Percentiles rank a stretch among this genome's conserved stretches.
Conservation (phyloP, 1,139 yeast genomes). For the Taphrina confusa region DNA sequence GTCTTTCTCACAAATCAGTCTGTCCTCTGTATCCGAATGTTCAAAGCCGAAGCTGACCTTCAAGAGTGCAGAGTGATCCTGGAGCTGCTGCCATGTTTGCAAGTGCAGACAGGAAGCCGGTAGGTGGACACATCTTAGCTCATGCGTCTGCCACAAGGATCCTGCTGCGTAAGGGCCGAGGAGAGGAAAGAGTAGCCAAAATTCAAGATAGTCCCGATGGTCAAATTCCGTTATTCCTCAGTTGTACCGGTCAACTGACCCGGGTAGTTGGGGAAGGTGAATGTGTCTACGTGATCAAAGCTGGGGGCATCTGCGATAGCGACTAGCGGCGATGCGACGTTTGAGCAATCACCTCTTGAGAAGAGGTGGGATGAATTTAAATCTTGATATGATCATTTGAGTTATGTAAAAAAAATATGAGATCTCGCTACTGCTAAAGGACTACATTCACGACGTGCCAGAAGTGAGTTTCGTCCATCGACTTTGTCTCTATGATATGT, state of each 20-base stretch:
- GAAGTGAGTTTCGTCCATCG: too few relatives aligned
- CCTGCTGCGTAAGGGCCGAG: conserved; percentile 60
- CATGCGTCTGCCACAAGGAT: conserved; percentile 58
- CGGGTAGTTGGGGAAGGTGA: conserved; percentile 50
- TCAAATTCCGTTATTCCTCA: neutral
- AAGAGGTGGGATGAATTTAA: too few relatives aligned
- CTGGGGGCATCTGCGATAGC: conserved; percentile 35
- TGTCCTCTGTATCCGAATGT: too few relatives aligned
- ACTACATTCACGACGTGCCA: too few relatives aligned
- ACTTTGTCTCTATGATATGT: neutral
- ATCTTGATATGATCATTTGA: too few relatives aligned
- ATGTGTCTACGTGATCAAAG: conserved; percentile 35
- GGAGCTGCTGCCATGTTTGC: conserved; percentile 68
- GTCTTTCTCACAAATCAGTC: conserved; percentile 60
- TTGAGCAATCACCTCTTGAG: too few relatives aligned
- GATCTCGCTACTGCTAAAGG: conserved; percentile 8
- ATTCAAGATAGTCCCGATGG: conserved; percentile 62
- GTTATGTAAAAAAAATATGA: neutral
- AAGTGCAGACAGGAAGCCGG: conserved; percentile 64
- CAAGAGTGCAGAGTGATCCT: conserved; percentile 61
- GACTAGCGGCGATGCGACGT: conserved; percentile 12
- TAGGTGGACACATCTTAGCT: conserved; percentile 63
- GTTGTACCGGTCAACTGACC: too few relatives aligned
- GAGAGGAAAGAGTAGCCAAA: conserved; percentile 66
- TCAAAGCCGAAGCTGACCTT: too few relatives aligned